Evolutionary conservation across 345 rosid genomes (phyloP).

Genomic region (Aquilaria sinensis): DNA sequence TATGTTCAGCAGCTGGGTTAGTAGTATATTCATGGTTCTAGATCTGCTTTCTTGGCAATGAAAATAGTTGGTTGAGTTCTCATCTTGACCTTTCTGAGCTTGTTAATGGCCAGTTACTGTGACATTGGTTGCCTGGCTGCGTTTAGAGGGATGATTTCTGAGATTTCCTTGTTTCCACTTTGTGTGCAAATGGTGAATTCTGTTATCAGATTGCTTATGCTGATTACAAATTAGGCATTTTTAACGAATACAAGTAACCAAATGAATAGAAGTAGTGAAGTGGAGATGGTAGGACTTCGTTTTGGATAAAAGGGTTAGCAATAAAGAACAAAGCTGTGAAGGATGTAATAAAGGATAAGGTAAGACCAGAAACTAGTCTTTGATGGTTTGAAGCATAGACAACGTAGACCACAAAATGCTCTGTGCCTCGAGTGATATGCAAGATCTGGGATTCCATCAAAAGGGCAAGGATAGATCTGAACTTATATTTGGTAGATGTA

Average conservation of each 20-base stretch:
- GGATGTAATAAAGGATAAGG: too few species aligned
- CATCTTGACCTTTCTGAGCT: not conserved
- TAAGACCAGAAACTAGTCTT: too few species aligned
- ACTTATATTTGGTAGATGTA: not conserved
- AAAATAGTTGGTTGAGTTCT: slow-evolving; percentile 7
- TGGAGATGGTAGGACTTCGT: too few species aligned
- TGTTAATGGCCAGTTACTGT: not conserved
- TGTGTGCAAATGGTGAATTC: slow-evolving; percentile 3
- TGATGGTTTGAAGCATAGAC: too few species aligned
- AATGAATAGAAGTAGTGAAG: too few species aligned
- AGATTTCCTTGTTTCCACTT: not conserved
- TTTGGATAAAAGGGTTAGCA: too few species aligned
- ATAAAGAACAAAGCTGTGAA: too few species aligned
- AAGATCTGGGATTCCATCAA: not conserved
- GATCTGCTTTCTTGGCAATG: slow-evolving; percentile 25
- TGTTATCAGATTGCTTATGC: too few species aligned
- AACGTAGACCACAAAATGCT: too few species aligned
- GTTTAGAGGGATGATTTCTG: not conserved
- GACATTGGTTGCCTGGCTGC: too few species aligned
- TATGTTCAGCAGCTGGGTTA: not conserved
- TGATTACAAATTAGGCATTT: too few species aligned
- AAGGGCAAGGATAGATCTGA: not conserved
- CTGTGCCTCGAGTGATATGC: not conserved
- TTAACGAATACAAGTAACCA: too few species aligned
- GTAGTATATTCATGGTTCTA: slow-evolving; percentile 4